Evolutionary conservation across 441 rosid species (phyloP), one percentile per base, ranked within the genome.

Genomic region (Pelargonium cotyledonis): DNA sequence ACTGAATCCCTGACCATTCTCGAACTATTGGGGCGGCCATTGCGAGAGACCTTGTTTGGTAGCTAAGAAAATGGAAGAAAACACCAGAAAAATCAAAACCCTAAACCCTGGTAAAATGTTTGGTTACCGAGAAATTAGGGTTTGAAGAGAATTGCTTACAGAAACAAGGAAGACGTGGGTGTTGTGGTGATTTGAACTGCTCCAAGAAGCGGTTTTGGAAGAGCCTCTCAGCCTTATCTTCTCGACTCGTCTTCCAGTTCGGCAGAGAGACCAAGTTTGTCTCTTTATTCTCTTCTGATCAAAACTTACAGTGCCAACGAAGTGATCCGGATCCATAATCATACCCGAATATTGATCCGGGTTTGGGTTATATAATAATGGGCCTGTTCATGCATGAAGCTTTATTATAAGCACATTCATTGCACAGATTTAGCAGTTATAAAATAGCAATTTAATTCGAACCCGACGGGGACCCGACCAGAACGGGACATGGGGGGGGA

Each of bases 1-100:
- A 92, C 73, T 94, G 93, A 76, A 94, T 86, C 76, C 93, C 96
- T 2, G 72, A 65, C 97, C 98, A 94, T 80, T 94, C 98, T 65
- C 97, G 96, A 80, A 79, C 69, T 40, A 73, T 16, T 29, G 81
- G 73, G 44, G 88, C 80, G 31, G 84, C 88, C 94, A 88, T 86
- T 57, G 15, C 12, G 55, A 47, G 55, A 11, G 15, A 47, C 55
- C 55, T 47, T 15, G 55, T 47, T 47, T 47, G 55, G 15, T 1
- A 47, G 55, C 55, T 47, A 1, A 14, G 55, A 47, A 47, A 47
- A 0, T 23, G 26, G 1, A 23, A 23, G 26, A 23, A 23, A 47
- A 11, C 0, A 6, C 0, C 0, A 12, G 15, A 46, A 5, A 15
- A 47, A 47, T 47, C 3, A 47, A 47, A 47, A 47, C 55, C 55